Evolutionary conservation across 1,139 yeast genomes (phyloP).

Genomic region (Debaryomyces robertsiae): DNA sequence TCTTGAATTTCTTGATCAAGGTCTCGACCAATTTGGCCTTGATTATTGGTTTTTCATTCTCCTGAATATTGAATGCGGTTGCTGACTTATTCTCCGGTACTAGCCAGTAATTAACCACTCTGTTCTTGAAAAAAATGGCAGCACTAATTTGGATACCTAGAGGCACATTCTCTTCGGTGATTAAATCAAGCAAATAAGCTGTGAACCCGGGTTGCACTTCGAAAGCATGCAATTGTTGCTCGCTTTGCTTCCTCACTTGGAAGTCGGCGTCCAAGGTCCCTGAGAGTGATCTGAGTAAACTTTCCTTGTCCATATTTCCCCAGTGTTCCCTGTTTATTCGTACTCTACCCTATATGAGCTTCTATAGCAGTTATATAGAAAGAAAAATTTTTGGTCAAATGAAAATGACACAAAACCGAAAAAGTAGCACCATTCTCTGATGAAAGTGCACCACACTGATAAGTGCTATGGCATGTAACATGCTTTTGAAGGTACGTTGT

Average conservation of each 20-base stretch:
- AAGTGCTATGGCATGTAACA: too few relatives aligned
- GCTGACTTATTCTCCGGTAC: conserved; percentile 40
- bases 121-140: conserved; percentile 68
- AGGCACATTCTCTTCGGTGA: conserved; percentile 48
- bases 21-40: conserved; percentile 55
- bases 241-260: conserved; percentile 45
- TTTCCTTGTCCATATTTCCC: conserved; percentile 42
- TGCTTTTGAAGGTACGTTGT: too few relatives aligned
- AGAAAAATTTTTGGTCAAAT: conserved; percentile 14
- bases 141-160: conserved; percentile 59
- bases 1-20: conserved; percentile 38
- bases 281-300: conserved; percentile 42
- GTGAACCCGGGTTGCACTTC: conserved; percentile 61
- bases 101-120: conserved; percentile 60
- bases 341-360: background rate
- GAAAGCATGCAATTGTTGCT: conserved; percentile 40
- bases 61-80: conserved; percentile 34
- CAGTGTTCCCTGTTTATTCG: too few relatives aligned
- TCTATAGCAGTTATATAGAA: conserved; percentile 1
- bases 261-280: conserved; percentile 47
- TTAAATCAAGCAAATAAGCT: conserved; percentile 54
- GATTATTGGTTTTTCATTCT: conserved; percentile 53
- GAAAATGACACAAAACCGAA: conserved; percentile 13
- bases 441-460: too few relatives aligned
- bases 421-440: too few relatives aligned